Evolutionary conservation across 1,284 basidiomycete species (phyloP).

Genomic region (Melanopsichium pennsylvanicum): DNA sequence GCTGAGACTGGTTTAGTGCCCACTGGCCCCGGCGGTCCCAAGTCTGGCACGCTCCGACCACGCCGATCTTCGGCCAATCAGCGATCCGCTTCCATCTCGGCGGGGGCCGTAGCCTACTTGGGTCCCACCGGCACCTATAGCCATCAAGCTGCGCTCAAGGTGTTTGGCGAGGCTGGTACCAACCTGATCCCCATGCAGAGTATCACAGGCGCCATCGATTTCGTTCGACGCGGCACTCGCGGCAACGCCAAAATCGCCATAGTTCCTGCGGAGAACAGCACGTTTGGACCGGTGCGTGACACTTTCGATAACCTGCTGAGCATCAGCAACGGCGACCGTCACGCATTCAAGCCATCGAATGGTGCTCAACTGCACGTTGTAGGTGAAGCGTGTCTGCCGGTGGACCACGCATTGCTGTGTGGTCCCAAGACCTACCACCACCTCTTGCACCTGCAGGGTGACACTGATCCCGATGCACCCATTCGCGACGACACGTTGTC

Average conservation of each 20-base stretch:
- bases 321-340: constrained; percentile 40
- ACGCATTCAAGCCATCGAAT: constrained; percentile 21
- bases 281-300: constrained; percentile 41
- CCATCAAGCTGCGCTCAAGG: constrained; percentile 44
- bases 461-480: constrained; percentile 18
- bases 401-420: constrained; percentile 45
- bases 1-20: constrained; percentile 51
- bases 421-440: constrained; percentile 46
- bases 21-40: constrained; percentile 48
- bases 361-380: constrained; percentile 33
- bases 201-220: constrained; percentile 46
- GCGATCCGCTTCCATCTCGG: constrained; percentile 44
- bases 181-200: constrained; percentile 47
- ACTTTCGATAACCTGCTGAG: constrained; percentile 38
- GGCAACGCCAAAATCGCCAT: constrained; percentile 48
- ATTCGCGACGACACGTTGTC: constrained; percentile 43
- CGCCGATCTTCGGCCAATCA: constrained; percentile 35
- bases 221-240: constrained; percentile 40
- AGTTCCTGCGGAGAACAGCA: constrained; percentile 46
- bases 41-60: constrained; percentile 42
- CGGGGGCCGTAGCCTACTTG: constrained; percentile 42
- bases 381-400: constrained; percentile 33
- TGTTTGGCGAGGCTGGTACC: constrained; percentile 31
- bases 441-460: constrained; percentile 38
- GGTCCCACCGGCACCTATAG: constrained; percentile 46